Percentiles rank a stretch among this genome's conserved stretches.
phyloP scores from a whole-genome alignment of 225 moss, liverwort and hornwort species.

The Pseudisothecium myosuroides region DNA sequence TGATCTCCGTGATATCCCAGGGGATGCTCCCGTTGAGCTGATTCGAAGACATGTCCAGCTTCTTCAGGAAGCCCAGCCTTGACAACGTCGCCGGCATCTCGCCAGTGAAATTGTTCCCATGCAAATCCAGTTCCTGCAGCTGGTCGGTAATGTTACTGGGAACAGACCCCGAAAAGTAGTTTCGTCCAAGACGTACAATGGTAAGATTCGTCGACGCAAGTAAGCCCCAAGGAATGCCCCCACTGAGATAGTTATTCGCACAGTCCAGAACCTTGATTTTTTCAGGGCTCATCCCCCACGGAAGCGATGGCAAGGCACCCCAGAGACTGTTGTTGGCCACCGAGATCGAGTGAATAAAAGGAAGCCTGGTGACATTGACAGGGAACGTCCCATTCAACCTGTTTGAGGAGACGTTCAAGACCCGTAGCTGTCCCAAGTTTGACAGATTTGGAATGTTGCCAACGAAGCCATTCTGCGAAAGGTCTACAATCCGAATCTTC shows the following conservation, averaged over 20 bases:
- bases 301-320: slow-evolving; percentile 23
- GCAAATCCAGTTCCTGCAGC: slow-evolving; percentile 31
- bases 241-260: slow-evolving; percentile 26
- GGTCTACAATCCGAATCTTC: slow-evolving; percentile 15
- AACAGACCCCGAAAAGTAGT: slow-evolving; percentile 22
- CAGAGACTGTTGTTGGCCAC: slow-evolving; percentile 31
- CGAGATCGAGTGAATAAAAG: slow-evolving; percentile 7
- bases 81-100: slow-evolving; percentile 12
- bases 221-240: slow-evolving; percentile 17
- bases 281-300: not conserved
- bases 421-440: slow-evolving; percentile 4
- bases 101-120: slow-evolving; percentile 20
- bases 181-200: slow-evolving; percentile 8
- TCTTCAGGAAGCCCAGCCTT: not conserved
- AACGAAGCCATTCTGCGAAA: slow-evolving; percentile 29
- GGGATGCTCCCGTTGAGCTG: slow-evolving; percentile 30
- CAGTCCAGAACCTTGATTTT: slow-evolving; percentile 13
- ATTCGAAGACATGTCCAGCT: slow-evolving; percentile 34
- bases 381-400: slow-evolving; percentile 30
- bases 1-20: not conserved
- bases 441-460: slow-evolving; percentile 32
- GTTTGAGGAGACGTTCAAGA: slow-evolving; percentile 16
- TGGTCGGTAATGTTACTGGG: slow-evolving; percentile 7
- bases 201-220: slow-evolving; percentile 17
- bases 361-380: slow-evolving; percentile 16